Base-by-base conservation (phyloP, 2,329 filamentous ascomycete genomes). In the Westerdykella sp. region DNA sequence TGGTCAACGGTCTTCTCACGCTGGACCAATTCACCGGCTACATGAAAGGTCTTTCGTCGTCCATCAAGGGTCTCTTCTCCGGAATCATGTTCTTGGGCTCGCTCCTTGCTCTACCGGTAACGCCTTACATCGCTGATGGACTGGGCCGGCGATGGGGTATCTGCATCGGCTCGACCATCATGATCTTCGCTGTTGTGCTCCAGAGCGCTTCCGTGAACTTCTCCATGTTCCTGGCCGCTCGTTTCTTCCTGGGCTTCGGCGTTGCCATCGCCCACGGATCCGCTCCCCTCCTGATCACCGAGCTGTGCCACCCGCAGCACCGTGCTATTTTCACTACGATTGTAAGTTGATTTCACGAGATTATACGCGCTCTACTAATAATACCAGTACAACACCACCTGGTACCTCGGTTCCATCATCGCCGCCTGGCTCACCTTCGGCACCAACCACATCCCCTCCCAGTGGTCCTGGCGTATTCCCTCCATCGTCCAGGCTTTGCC, bases 371-470 rank as follows among this genome's bases (percentile, higher is more conserved):
- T 9, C 7, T 10, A 4, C 25, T 28, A 28, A 28, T 12, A 3
- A 7, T 28, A 28, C 28, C 34, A 47, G 48, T 55, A 51, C 43
- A 46, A 50, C 31, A 46, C 40, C 10, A 48, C 45, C 40, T 84
- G 79, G 79, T 81, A 82, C 59, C 57, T 79, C 42, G 78, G 74
- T 4, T 73, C 71, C 43, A 75, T 76, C 42, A 47, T 75, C 6
- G 73, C 74, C 13, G 71, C 70, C 1, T 76, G 73, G 66, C 70
- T 72, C 3, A 75, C 75, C 30, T 66, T 63, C 34, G 62, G 63
- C 22, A 63, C 54, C 25, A 60, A 63, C 49, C 63, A 62, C 38
- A 67, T 73, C 22, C 54, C 69, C 9, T 70, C 37, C 44, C 69
- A 70, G 41, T 78, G 75, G 76, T 69, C 69, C 37, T 66, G 62